Percentiles rank a stretch among this genome's conserved stretches.
Conservation (phyloP, 306 rosid species). For the Quercus rubra region DNA sequence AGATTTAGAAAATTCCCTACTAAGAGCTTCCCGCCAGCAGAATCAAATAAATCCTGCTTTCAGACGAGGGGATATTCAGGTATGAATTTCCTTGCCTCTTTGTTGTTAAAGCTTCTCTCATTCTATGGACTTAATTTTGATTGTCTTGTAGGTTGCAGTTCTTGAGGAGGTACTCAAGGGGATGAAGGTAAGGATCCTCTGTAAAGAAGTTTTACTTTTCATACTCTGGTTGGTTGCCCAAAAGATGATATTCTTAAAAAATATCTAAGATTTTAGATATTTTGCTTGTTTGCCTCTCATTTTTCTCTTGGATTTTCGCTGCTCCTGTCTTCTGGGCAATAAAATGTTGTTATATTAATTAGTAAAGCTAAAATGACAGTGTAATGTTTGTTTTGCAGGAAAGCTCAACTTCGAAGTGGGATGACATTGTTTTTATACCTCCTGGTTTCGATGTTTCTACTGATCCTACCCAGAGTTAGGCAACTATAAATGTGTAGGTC, state of each 20-base stretch:
- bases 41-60: conserved; percentile 58
- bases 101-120: conserved; percentile 1
- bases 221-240: not conserved
- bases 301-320: not conserved
- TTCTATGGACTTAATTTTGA: conserved; percentile 11
- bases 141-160: conserved; percentile 62
- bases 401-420: conserved; percentile 55
- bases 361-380: conserved; percentile 2
- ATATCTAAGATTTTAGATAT: not conserved
- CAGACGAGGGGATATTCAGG: conserved; percentile 79
- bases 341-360: not conserved
- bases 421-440: conserved; percentile 82
- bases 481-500: conserved; percentile 11
- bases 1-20: conserved; percentile 76
- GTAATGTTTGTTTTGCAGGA: conserved; percentile 53
- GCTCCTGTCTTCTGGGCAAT: not conserved
- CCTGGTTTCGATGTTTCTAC: conserved; percentile 83
- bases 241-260: not conserved
- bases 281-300: not conserved
- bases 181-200: conserved; percentile 69
- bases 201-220: not conserved
- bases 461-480: conserved; percentile 40
- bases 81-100: conserved; percentile 28
- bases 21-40: conserved; percentile 60
- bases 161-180: conserved; percentile 87